Evolutionary conservation across 208 protist species (phyloP), one percentile per base, ranked within the genome.

Genomic region (Porcisia hertigi): DNA sequence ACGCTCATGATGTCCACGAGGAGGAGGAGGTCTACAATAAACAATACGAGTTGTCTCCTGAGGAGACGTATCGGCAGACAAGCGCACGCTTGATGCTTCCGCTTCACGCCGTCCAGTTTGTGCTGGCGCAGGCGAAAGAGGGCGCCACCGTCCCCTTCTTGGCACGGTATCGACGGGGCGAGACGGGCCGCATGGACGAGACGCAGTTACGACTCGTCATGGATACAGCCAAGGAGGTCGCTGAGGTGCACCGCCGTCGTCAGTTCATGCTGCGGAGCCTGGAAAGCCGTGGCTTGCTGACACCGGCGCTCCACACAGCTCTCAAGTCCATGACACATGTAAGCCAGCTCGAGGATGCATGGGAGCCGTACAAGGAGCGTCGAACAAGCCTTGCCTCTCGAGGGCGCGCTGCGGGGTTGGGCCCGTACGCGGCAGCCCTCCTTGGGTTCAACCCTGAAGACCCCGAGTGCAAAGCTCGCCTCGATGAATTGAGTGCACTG

Each of bases 61-160:
- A 77, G 20, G 79, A 84, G 43, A 71, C 89, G 20, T 82, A 65
- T 57, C 70, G 78, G 20, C 62, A 86, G 16, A 83, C 93, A 36
- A 86, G 80, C 16, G 73, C 71, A 34, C 90, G 88, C 14, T 53
- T 97, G 6, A 30, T 36, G 39, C 75, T 88, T 5, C 79, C 86
- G 1, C 55, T 71, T 9, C n/a, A 66, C 55, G 52, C 79, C 18
- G 90, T 87, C 2, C 77, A 82, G 25, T 97, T 84, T 69, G 88
- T 94, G 0, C 52, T 94, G 36, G 82, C 88, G 60, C 84, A 93
- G 81, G 83, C 71, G 6, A 84, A 89, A 76, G 77, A 92, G 12
- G 92, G 90, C 18, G 88, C 87, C 25, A 98, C 90, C 18, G 89
- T 98, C 23, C 94, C 94, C 14, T 98, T 98, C 71, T 85, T 98